Evolutionary conservation across 1,284 basidiomycete species (phyloP), one percentile per base, ranked within the genome.

Genomic region (Sporisorium graminicola): DNA sequence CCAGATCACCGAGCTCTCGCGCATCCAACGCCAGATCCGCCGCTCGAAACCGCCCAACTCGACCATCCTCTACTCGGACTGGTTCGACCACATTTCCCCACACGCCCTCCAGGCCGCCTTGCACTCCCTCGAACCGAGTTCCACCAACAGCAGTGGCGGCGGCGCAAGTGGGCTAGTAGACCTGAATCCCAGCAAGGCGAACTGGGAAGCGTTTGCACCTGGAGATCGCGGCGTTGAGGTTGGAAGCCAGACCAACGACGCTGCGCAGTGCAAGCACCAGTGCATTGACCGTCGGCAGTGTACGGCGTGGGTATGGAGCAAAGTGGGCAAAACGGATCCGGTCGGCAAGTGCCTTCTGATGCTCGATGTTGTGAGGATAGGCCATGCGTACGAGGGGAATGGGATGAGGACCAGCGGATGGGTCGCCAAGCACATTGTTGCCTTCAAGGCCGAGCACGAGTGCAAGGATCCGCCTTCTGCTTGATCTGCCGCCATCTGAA

Each of bases 301-400:
- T 46, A 74, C 65, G 4, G 46, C 58, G 3, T 74, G 71, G 71
- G 52, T 68, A n/a, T 74, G 71, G 65, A 53, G 54, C 58, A 64
- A 69, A 42, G 55, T 22, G 2, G 61, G 57, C 2, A 55, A 61
- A 6, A 24, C 46, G 14, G 61, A 65, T 14, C 0, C n/a, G 7
- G 46, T 55, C 4, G 71, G 65, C 5, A 55, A 62, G 20, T 74
- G 71, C 47, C 55, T 58, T 31, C n/a, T 69, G 43, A 60, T 74
- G 65, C 53, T 56, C 13, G 58, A 53, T 8, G 65, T 53, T 0
- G 33, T 74, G 3, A 52, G 49, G 29, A 62, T 74, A 12, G 71
- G 71, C 26, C 58, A 65, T 42, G 10, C 54, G 22, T 65, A 65
- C 35, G 40, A 61, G 33, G 71, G 65, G 8, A 26, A 54, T 2